Base-by-base conservation (phyloP, 768 basidiomycete species). In the Kwoniella sp. region DNA sequence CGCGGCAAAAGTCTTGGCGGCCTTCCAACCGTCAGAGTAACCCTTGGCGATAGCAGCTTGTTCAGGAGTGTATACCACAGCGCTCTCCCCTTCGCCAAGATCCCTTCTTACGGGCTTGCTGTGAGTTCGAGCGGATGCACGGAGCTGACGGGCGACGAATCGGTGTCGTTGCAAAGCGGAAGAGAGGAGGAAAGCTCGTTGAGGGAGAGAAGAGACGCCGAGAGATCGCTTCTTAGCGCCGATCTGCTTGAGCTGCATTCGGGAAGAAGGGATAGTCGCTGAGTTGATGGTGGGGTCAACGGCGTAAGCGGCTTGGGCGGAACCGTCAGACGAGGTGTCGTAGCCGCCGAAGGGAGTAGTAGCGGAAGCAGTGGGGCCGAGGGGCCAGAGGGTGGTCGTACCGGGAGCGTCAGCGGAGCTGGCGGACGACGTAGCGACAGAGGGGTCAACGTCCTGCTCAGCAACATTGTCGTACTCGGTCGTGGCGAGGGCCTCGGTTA, bases 1-100 rank as follows among this genome's bases (percentile, higher is more conserved):
- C 8, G 77, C 70, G 1, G 85, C 85, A 74, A 89, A 89, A 10
- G 83, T 78, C 68, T 82, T 83, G 1, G 85, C 86, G 0, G 86
- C 83, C 1, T 80, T 75, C 64, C 84, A 85, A 0, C 89, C 88
- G 64, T 89, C 86, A 21, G 81, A 79, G 74, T 88, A 88, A 0
- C 88, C 88, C 54, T 80, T 79, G 13, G 80, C 54, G 33, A 78
- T 73, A 7, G 80, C 71, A 10, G 65, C 68, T 49, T 69, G 68
- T 54, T 69, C 64, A 1, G 68, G 68, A 15, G 68, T 66, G 40
- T 61, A 68, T 1, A 48, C 58, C 6, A 64, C 55, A 7, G 58
- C 44, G 17, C 49, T 47, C 25, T 58, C 48, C 1, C 49, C 53
- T 37, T 30, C 21, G 19, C 49, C 52, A 25, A 21, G 13, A n/a